Percentiles rank a stretch among this genome's conserved stretches.
Evolutionary conservation across 1,139 yeast genomes (phyloP).

Genomic region (Protomyces pachydermus): DNA sequence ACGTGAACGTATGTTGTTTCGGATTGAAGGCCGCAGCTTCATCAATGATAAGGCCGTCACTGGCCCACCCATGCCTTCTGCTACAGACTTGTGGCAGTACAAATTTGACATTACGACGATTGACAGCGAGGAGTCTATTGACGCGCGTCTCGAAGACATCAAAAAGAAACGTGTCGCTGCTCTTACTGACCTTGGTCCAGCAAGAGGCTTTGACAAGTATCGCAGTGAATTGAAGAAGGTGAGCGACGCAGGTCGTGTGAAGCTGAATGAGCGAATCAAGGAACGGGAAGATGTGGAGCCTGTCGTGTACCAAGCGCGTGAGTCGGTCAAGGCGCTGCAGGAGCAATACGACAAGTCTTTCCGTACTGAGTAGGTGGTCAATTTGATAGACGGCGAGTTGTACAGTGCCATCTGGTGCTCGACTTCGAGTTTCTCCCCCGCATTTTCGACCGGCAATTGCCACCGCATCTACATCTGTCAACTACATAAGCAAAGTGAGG

Average conservation of each 20-base stretch:
- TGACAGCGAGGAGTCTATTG: constrained; percentile 2
- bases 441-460: no score
- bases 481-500: no score
- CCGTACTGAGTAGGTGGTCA: neutral
- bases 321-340: neutral
- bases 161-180: constrained; percentile 9
- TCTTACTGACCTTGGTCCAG: constrained; percentile 10
- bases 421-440: no score
- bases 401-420: neutral
- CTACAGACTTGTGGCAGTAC: constrained; percentile 10
- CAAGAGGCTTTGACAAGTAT: neutral
- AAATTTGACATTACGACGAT: neutral
- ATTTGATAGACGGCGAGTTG: neutral
- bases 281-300: neutral
- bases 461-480: no score
- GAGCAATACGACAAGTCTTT: neutral
- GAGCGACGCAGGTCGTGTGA: constrained; percentile 22
- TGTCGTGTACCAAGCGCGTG: constrained; percentile 1
- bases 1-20: neutral
- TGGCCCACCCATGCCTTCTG: constrained; percentile 20
- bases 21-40: constrained; percentile 8
- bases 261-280: neutral
- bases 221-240: constrained; percentile 11
- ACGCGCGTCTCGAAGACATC: neutral
- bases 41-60: constrained; percentile 7